A percentile compares a stretch with the other conserved stretches of the same genome.
These are phyloP conservation scores for Flaveria brownii DNA, from an alignment of 129 eudicot genomes.

Conservation along the genomic window DNA sequence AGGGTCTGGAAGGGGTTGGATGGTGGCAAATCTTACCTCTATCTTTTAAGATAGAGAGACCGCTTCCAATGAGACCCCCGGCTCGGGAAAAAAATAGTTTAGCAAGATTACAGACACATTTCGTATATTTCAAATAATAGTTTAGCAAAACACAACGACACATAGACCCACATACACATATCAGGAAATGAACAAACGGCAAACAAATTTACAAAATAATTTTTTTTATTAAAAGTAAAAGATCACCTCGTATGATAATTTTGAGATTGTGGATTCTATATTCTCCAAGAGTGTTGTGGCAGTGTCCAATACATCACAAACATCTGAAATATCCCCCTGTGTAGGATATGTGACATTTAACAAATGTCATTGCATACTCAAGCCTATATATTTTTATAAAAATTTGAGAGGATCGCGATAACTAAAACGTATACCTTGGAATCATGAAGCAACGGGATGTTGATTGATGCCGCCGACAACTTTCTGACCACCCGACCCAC, in stretches of 20 bases:
- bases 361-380: neutral
- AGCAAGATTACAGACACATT: too few relatives aligned
- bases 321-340: conserved; percentile 48
- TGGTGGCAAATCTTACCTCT: too few relatives aligned
- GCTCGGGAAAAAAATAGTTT: too few relatives aligned
- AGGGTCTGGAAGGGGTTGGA: too few relatives aligned
- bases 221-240: neutral
- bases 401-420: neutral
- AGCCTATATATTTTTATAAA: neutral
- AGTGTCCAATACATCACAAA: conserved; percentile 36
- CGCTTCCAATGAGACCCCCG: too few relatives aligned
- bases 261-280: conserved; percentile 38
- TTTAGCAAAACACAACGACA: too few relatives aligned
- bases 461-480: conserved; percentile 56
- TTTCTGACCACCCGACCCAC: conserved; percentile 74
- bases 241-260: conserved; percentile 37
- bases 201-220: too few relatives aligned
- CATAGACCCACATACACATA: too few relatives aligned
- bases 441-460: conserved; percentile 60
- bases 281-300: conserved; percentile 42
- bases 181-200: too few relatives aligned
- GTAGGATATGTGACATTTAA: neutral
- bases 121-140: too few relatives aligned
- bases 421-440: conserved; percentile 48
- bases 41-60: too few relatives aligned